Conservation (phyloP, 208 protist species). For the Crithidia expoeki region DNA sequence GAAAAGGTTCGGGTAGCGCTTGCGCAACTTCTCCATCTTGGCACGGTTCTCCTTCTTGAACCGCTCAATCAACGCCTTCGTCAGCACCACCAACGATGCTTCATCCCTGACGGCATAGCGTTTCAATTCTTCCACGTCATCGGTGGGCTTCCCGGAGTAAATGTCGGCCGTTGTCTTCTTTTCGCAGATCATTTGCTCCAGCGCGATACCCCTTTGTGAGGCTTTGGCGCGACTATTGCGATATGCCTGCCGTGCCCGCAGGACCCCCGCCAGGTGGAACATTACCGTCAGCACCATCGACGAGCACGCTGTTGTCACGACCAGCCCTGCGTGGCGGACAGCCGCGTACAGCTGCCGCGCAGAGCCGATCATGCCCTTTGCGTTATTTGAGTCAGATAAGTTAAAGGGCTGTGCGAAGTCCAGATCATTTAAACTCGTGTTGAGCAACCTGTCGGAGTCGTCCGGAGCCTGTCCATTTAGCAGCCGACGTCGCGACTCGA, state of each 20-base stretch:
- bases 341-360: slow-evolving; percentile 40
- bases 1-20: slow-evolving; percentile 34
- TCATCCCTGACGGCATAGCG: slow-evolving; percentile 39
- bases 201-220: slow-evolving; percentile 25
- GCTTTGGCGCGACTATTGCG: slow-evolving; percentile 30
- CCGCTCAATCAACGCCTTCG: slow-evolving; percentile 31
- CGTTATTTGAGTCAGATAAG: neutral
- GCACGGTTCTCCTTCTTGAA: slow-evolving; percentile 39
- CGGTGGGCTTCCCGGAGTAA: slow-evolving; percentile 32
- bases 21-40: slow-evolving; percentile 38
- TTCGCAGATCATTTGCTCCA: slow-evolving; percentile 29
- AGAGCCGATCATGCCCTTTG: slow-evolving; percentile 10
- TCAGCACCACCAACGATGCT: slow-evolving; percentile 44
- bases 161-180: slow-evolving; percentile 19
- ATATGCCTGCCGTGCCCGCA: slow-evolving; percentile 37
- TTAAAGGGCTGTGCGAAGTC: slow-evolving; percentile 13
- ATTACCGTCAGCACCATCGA: slow-evolving; percentile 54
- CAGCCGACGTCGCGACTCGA: slow-evolving; percentile 38
- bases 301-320: slow-evolving; percentile 52
- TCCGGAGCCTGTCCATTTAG: slow-evolving; percentile 25
- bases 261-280: slow-evolving; percentile 46
- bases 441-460: neutral
- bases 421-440: neutral
- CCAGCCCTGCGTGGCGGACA: slow-evolving; percentile 42
- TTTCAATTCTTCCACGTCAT: slow-evolving; percentile 43